phyloP scores from a whole-genome alignment of 768 basidiomycete genomes.

The Tulasnella sp. region DNA sequence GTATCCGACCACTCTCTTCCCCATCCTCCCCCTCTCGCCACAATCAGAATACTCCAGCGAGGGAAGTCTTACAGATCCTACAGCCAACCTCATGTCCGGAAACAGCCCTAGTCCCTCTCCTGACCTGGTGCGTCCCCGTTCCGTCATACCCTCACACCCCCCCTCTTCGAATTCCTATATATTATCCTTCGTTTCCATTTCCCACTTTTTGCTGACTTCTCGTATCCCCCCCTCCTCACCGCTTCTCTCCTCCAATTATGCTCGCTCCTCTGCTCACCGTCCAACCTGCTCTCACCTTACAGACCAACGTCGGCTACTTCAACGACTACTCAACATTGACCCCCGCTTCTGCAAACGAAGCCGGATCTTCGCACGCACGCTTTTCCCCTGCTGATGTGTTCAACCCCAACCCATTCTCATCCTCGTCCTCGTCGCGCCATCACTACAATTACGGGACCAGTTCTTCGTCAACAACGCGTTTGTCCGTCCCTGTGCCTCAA shows the following conservation, averaged over 20 bases:
- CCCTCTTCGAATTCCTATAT: not conserved
- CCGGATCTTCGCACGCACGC: not conserved
- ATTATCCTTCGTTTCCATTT: not conserved
- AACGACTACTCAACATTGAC: not conserved
- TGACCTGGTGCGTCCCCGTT: constrained; percentile 2
- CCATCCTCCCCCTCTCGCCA: constrained; percentile 11
- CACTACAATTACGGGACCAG: not conserved
- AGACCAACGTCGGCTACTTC: not conserved
- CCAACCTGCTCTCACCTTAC: not conserved
- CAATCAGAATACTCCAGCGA: constrained; percentile 12
- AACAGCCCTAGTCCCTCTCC: constrained; percentile 9
- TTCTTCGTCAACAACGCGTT: not conserved
- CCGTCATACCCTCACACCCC: not conserved
- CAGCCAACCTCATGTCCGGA: constrained; percentile 12
- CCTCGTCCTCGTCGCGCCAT: not conserved
- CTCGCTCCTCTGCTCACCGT: not conserved
- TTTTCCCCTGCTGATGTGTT: not conserved
- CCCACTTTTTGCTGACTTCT: not conserved
- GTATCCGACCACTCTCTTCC: constrained; percentile 6
- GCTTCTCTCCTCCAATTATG: not conserved
- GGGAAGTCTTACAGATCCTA: not conserved
- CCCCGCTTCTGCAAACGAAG: not conserved
- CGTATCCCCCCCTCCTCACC: not conserved
- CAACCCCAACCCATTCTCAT: not conserved
- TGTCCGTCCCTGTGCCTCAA: not conserved